Evolutionary conservation across 2,329 filamentous ascomycete species (phyloP), one percentile per base, ranked within the genome.

Genomic region (Sporothrix luriei): DNA sequence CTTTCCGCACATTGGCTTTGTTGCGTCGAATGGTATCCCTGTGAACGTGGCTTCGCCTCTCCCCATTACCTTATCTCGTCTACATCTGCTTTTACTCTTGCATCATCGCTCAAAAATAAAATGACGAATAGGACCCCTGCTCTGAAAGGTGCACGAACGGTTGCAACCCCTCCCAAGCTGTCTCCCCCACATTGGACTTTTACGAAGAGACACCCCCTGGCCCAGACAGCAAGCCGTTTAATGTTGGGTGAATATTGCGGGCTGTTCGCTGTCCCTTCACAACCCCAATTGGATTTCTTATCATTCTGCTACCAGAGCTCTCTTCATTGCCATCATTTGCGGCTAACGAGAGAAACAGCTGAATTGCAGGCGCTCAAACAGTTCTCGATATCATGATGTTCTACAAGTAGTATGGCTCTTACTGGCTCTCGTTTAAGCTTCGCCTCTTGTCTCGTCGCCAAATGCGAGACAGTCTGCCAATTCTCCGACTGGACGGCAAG

Each of bases 81-180:
- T 43, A 10, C 38, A 11, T 38, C 24, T 21, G 10, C 24, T 21
- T 49, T 48, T 38, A 29, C 40, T 29, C 38, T 67, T 38, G 24
- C 51, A 68, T 57, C 66, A 68, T 68, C 54, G 29, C 66, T n/a
- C 66, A 68, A 68, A 68, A 61, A 61, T 68, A 68, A 68, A 54
- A 61, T 68, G 43, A 4, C 66, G 43, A 61, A 21, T 40, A 38
- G 40, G 21, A 24, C 26, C 52, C 40, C 19, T 59, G 40, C 24
- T n/a, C 21, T 19, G 40, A 61, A 68, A 46, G 66, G 66, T 61
- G 43, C 54, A 11, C 66, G 54, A 51, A 38, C 38, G 43, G 26
- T 51, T 43, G 38, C 51, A 16, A 26, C 10, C 48, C 49, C 21
- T 19, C 19, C 51, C 21, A 21, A 1, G 14, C 9, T 38, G 2